Evolutionary conservation across 148 eudicot species (phyloP).

Genomic region (Cornus controversa): DNA sequence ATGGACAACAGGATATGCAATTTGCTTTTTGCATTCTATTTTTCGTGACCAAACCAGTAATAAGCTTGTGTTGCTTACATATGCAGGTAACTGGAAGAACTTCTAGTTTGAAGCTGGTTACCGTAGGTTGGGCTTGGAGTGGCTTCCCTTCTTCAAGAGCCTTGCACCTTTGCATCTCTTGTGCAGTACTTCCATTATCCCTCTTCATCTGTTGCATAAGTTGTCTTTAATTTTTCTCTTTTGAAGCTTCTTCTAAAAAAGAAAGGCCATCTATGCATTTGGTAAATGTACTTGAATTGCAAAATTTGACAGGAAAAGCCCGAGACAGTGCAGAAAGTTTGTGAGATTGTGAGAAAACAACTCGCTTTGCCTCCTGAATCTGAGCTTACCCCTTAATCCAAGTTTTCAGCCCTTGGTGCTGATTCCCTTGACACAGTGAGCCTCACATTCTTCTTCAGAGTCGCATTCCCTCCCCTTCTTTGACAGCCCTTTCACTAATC

Average conservation of each 20-base stretch:
- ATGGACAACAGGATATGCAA: too few species aligned
- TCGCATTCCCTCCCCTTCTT: too few species aligned
- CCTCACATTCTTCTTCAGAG: not conserved
- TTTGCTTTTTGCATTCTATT: not conserved
- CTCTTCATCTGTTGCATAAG: too few species aligned
- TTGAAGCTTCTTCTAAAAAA: not conserved
- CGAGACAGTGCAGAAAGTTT: conserved; percentile 35
- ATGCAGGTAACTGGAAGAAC: conserved; percentile 7
- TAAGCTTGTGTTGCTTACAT: not conserved
- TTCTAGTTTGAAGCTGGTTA: conserved; percentile 9
- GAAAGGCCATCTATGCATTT: not conserved
- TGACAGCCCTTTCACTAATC: too few species aligned
- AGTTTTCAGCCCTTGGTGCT: conserved; percentile 34
- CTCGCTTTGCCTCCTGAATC: conserved; percentile 13
- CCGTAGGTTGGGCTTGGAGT: too few species aligned
- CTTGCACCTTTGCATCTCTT: too few species aligned
- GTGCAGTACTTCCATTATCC: too few species aligned
- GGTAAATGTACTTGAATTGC: not conserved
- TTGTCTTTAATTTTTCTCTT: too few species aligned
- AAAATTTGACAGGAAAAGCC: conserved; percentile 29
- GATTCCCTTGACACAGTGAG: conserved; percentile 41
- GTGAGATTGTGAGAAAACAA: conserved; percentile 30
- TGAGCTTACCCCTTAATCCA: conserved; percentile 30
- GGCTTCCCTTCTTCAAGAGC: too few species aligned
- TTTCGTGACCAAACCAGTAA: not conserved